A percentile compares a stretch with the other conserved stretches of the same genome.
These are phyloP conservation scores for Stachybotrys chartarum DNA, from an alignment of 2,329 filamentous ascomycete species.

Conservation along the genomic window DNA sequence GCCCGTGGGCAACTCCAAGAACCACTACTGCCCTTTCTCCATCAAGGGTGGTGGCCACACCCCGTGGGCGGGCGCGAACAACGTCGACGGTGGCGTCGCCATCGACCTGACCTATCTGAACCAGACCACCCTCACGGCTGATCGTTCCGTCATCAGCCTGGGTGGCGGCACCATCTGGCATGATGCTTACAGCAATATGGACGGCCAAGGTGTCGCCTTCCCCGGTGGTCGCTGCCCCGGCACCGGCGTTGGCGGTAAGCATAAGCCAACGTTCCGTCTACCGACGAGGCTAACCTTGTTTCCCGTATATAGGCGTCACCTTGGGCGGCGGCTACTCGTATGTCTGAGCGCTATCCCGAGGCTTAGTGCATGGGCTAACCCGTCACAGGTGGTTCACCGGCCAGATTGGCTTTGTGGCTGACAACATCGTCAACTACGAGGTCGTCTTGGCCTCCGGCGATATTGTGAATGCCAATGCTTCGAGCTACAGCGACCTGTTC, in stretches of 20 bases:
- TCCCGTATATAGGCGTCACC: neutral
- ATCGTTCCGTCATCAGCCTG: constrained; percentile 27
- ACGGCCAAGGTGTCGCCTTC: constrained; percentile 9
- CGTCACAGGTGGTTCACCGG: constrained; percentile 26
- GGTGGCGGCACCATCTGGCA: constrained; percentile 37
- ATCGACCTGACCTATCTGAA: constrained; percentile 36
- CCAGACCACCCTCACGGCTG: constrained; percentile 20
- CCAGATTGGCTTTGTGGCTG: constrained; percentile 36
- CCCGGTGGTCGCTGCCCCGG: neutral
- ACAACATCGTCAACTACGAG: constrained; percentile 36
- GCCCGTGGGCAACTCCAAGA: neutral
- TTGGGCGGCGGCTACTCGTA: constrained; percentile 1
- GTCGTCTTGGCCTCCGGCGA: constrained; percentile 39
- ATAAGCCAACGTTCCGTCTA: neutral
- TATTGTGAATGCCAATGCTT: constrained; percentile 60
- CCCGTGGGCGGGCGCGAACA: constrained; percentile 35
- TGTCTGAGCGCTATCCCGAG: neutral
- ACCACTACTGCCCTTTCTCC: constrained; percentile 28
- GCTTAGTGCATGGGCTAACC: constrained; percentile 29
- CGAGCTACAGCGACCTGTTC: constrained; percentile 60
- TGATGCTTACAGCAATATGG: constrained; percentile 31
- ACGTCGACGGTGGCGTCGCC: constrained; percentile 29
- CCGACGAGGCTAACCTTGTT: neutral
- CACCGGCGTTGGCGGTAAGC: neutral
- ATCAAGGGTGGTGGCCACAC: constrained; percentile 46